Conservation (phyloP, 169 alveolate species). For the Eimeria praecox region DNA sequence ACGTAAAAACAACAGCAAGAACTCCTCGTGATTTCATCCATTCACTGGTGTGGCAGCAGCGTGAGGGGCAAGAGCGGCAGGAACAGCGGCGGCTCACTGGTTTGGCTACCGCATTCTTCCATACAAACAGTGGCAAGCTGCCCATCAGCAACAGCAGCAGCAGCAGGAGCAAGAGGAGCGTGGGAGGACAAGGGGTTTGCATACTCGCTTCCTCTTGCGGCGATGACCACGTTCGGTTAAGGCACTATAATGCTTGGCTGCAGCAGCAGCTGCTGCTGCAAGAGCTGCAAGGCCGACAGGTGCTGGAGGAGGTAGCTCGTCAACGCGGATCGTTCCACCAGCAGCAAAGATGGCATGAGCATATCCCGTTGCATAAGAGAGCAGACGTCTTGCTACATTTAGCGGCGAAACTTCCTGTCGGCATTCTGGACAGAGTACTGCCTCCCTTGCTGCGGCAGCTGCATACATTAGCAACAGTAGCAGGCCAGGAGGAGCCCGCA, state of each 20-base stretch:
- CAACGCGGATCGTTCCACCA: conserved; percentile 30
- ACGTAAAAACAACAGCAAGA: neutral
- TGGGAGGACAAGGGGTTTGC: neutral
- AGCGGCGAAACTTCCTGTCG: conserved; percentile 22
- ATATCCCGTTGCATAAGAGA: neutral
- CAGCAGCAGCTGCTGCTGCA: conserved; percentile 24
- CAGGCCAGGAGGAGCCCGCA: conserved; percentile 18
- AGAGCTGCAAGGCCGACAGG: neutral
- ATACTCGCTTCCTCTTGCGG: neutral
- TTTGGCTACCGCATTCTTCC: neutral
- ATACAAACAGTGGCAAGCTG: neutral
- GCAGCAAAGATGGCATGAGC: conserved; percentile 9
- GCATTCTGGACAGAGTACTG: neutral
- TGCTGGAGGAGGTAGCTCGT: neutral
- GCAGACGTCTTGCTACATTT: neutral
- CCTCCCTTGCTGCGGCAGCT: conserved; percentile 55
- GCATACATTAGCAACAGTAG: conserved; percentile 13
- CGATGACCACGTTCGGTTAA: neutral
- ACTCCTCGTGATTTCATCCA: neutral
- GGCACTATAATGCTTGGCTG: conserved; percentile 3
- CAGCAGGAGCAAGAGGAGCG: neutral
- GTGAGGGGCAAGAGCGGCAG: conserved; percentile 6
- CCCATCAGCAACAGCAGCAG: neutral
- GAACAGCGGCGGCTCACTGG: neutral
- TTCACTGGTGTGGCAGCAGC: neutral